These are phyloP conservation scores for Claviceps monticola DNA, from an alignment of 2,329 filamentous ascomycete species.

Conservation along the genomic window DNA sequence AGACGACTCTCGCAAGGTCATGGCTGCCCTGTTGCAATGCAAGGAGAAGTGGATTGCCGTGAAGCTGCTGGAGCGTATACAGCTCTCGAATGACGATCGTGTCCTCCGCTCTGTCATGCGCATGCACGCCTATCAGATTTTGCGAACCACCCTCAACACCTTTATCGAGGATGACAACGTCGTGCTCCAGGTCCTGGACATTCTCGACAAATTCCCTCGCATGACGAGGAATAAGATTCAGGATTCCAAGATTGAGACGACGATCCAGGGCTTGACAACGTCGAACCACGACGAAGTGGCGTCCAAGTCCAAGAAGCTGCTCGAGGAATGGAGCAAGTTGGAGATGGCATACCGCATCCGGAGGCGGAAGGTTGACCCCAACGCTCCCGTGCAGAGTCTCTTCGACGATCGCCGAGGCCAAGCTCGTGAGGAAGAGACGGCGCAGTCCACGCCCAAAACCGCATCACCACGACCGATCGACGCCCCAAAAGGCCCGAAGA, in stretches of 20 bases:
- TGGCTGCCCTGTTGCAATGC: constrained; percentile 93
- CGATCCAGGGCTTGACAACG: constrained; percentile 52
- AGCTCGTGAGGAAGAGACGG: constrained; percentile 26
- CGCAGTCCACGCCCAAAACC: constrained; percentile 25
- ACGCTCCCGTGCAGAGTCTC: constrained; percentile 40
- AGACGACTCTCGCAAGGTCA: constrained; percentile 79
- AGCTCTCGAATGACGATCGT: constrained; percentile 72
- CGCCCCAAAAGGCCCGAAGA: constrained; percentile 45
- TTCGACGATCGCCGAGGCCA: constrained; percentile 47
- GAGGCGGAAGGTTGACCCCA: constrained; percentile 70
- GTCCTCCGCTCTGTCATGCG: constrained; percentile 81
- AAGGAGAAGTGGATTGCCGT: constrained; percentile 99
- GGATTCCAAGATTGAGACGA: constrained; percentile 85
- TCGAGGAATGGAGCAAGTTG: constrained; percentile 79
- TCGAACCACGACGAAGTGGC: constrained; percentile 65
- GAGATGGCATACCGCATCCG: constrained; percentile 89
- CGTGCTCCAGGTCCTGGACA: constrained; percentile 75
- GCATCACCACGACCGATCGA: constrained; percentile 32
- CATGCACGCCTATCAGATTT: constrained; percentile 93
- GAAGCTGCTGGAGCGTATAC: constrained; percentile 81
- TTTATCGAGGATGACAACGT: constrained; percentile 88
- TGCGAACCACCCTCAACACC: constrained; percentile 72
- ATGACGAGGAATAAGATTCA: constrained; percentile 94
- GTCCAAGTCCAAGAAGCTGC: constrained; percentile 52
- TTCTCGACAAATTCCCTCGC: constrained; percentile 77